Percentiles rank a stretch among this genome's conserved stretches.
Evolutionary conservation across 176 grass and related monocot species (phyloP).

Genomic region (Melocanna baccifera): DNA sequence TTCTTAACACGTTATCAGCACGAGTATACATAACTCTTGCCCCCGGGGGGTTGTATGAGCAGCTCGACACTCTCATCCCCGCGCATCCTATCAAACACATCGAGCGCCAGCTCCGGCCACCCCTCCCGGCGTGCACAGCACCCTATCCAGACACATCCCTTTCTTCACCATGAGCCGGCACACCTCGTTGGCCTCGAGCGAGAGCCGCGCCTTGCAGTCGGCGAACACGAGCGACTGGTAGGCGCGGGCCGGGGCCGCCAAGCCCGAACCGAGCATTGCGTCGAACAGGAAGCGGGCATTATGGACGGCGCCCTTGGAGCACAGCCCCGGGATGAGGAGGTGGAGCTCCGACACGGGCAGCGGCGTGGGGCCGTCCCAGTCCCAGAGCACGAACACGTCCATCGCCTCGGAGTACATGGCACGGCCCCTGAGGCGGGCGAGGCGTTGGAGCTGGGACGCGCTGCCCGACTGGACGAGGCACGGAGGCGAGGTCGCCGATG

Average conservation of each 20-base stretch:
- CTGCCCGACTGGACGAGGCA: too few species aligned
- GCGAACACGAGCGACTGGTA: background rate
- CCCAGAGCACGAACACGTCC: constrained; percentile 1
- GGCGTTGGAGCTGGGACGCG: background rate
- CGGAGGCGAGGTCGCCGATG: background rate
- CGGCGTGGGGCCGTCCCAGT: too few species aligned
- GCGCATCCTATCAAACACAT: too few species aligned
- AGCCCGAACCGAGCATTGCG: background rate
- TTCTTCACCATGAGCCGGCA: too few species aligned
- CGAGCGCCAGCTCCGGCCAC: too few species aligned
- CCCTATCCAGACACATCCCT: too few species aligned
- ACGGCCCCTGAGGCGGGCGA: background rate
- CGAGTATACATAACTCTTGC: too few species aligned
- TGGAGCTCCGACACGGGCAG: background rate
- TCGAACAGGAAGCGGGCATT: constrained; percentile 14
- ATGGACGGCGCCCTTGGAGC: background rate
- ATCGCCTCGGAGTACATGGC: background rate
- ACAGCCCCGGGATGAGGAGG: background rate
- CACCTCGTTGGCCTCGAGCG: too few species aligned
- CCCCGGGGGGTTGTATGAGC: too few species aligned
- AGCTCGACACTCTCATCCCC: too few species aligned
- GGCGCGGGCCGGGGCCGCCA: background rate
- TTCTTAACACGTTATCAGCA: too few species aligned
- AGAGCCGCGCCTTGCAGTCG: background rate
- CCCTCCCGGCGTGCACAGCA: too few species aligned